Evolutionary conservation across 345 rosid species (phyloP).

Genomic region (Moringa oleifera): DNA sequence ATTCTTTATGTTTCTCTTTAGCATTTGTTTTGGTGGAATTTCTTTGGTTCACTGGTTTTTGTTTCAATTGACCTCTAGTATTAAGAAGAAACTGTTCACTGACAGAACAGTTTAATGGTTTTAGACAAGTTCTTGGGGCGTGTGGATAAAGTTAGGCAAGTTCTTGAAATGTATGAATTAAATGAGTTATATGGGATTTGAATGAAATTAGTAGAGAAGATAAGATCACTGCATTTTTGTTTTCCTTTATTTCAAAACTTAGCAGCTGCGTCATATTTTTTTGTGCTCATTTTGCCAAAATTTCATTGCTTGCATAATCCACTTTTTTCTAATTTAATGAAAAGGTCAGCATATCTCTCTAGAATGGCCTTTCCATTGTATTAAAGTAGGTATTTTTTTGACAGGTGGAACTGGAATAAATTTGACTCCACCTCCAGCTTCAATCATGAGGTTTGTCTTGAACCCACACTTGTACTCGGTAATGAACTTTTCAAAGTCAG

Average conservation of each 20-base stretch:
- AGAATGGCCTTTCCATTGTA: conserved; percentile 6
- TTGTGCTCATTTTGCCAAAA: background rate
- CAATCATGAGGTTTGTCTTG: conserved; percentile 71
- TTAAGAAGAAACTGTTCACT: background rate
- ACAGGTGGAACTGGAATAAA: conserved; percentile 98
- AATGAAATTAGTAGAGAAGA: background rate
- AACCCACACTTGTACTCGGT: background rate
- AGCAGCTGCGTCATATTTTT: background rate
- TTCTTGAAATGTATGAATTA: too few relatives aligned
- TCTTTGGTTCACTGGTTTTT: background rate
- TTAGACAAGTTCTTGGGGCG: background rate
- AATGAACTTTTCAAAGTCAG: background rate
- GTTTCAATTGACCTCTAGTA: background rate
- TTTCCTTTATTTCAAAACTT: too few relatives aligned
- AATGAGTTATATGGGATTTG: background rate
- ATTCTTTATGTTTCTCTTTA: background rate
- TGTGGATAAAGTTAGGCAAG: too few relatives aligned
- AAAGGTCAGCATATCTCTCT: background rate
- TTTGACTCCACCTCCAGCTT: conserved; percentile 86
- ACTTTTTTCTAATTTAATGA: background rate
- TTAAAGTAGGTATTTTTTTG: conserved; percentile 15
- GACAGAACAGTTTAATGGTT: background rate
- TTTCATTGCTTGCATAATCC: background rate
- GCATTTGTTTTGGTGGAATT: background rate
- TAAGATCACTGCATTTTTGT: background rate